Evolutionary conservation across 176 grass and related monocot species (phyloP).

Genomic region (Thalia dealbata): DNA sequence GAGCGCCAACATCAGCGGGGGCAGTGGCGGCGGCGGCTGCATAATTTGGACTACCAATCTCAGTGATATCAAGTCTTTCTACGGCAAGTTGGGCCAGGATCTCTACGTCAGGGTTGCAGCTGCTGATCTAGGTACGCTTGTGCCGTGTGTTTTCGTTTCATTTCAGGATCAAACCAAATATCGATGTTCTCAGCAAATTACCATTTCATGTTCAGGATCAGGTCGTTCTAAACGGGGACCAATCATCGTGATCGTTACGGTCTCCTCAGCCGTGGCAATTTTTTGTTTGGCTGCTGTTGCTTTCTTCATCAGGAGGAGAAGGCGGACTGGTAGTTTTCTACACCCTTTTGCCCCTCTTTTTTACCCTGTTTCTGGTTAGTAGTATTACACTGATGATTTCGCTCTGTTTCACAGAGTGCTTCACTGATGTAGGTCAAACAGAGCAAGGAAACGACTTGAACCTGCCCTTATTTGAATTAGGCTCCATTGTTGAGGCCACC

Average conservation of each 20-base stretch:
- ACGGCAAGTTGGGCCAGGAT: neutral
- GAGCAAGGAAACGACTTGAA: neutral
- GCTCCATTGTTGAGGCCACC: neutral
- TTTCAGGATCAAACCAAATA: neutral
- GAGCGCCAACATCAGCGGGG: neutral
- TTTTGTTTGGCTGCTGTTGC: too few relatives aligned
- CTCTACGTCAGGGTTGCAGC: neutral
- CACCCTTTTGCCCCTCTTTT: too few relatives aligned
- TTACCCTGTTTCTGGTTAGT: too few relatives aligned
- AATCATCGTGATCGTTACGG: too few relatives aligned
- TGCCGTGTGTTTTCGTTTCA: neutral
- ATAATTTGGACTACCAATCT: neutral
- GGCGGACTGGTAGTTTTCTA: too few relatives aligned
- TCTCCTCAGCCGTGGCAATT: too few relatives aligned
- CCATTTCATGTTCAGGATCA: too few relatives aligned
- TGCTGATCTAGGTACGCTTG: neutral
- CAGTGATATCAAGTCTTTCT: neutral
- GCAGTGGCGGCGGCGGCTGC: neutral
- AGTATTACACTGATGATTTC: too few relatives aligned
- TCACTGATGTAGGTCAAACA: neutral
- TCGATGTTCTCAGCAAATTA: neutral
- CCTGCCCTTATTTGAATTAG: neutral
- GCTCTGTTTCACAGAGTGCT: neutral
- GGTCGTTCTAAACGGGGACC: too few relatives aligned
- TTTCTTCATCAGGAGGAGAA: too few relatives aligned